Percentiles rank a stretch among this genome's conserved stretches.
These are phyloP conservation scores for Teunomyces kruisii DNA, from an alignment of 805 yeast species.

Conservation along the genomic window DNA sequence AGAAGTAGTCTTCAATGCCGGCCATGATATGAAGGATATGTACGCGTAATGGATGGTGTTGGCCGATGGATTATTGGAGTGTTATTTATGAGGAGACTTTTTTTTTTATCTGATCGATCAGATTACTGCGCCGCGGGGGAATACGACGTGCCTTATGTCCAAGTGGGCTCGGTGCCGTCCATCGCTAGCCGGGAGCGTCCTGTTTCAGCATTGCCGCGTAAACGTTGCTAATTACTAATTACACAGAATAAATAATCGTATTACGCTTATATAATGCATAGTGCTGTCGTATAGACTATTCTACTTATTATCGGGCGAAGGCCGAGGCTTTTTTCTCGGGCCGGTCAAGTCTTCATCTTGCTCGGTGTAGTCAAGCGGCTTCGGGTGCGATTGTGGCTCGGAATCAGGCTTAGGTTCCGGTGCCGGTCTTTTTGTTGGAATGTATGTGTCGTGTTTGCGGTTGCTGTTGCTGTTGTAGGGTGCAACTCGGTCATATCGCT, in stretches of 20 bases:
- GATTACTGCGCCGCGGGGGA: neutral
- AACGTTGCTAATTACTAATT: no score
- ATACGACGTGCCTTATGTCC: no score
- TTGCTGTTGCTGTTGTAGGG: neutral
- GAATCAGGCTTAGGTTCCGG: neutral
- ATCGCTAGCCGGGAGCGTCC: no score
- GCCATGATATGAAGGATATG: neutral
- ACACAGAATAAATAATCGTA: neutral
- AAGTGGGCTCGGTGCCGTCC: no score
- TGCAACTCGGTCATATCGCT: neutral
- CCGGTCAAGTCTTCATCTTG: neutral
- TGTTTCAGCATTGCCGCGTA: no score
- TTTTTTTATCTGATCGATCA: conserved; percentile 6
- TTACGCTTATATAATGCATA: neutral
- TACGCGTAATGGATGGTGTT: neutral
- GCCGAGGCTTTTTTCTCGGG: neutral
- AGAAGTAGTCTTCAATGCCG: conserved; percentile 36
- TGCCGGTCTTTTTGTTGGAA: neutral
- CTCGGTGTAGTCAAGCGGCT: neutral
- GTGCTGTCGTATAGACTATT: neutral
- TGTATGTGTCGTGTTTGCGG: neutral
- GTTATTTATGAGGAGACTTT: neutral
- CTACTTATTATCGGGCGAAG: neutral
- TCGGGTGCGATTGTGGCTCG: neutral
- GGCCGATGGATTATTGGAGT: neutral